Conservation (phyloP, 23 red algal species). For the Cyanidioschyzon merolae region DNA sequence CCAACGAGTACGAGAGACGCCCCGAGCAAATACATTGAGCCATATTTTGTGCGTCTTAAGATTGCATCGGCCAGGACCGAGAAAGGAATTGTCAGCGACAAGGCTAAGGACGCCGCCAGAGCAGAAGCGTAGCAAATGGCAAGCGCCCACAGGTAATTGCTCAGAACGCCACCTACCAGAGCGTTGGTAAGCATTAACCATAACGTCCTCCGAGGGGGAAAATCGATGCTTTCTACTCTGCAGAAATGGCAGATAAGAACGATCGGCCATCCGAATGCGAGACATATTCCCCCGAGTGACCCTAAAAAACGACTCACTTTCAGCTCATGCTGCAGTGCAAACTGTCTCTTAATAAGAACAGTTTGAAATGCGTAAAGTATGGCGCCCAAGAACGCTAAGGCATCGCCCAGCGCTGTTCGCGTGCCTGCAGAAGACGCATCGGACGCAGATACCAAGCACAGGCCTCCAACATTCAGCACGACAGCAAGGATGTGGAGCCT, state of each 20-base stretch:
- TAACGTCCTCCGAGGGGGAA: conserved; percentile 23
- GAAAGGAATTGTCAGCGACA: conserved; percentile 61
- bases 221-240: conserved; percentile 36
- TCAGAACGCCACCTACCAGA: conserved; percentile 70
- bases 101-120: conserved; percentile 62
- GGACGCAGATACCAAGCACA: conserved; percentile 33
- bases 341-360: conserved; percentile 31
- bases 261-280: conserved; percentile 22
- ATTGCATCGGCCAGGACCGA: conserved; percentile 49
- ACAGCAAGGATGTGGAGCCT: conserved; percentile 38
- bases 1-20: neutral
- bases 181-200: conserved; percentile 48
- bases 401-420: conserved; percentile 34
- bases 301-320: conserved; percentile 39
- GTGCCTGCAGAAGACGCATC: conserved; percentile 23
- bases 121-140: conserved; percentile 60
- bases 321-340: neutral
- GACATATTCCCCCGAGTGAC: conserved; percentile 31
- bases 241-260: conserved; percentile 29
- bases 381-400: conserved; percentile 38
- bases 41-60: neutral
- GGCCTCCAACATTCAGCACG: conserved; percentile 36
- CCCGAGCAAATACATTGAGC: neutral
- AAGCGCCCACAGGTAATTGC: conserved; percentile 87
- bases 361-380: conserved; percentile 64